phyloP scores from a whole-genome alignment of 768 basidiomycete genomes.

The Rhodotorula toruloides region DNA sequence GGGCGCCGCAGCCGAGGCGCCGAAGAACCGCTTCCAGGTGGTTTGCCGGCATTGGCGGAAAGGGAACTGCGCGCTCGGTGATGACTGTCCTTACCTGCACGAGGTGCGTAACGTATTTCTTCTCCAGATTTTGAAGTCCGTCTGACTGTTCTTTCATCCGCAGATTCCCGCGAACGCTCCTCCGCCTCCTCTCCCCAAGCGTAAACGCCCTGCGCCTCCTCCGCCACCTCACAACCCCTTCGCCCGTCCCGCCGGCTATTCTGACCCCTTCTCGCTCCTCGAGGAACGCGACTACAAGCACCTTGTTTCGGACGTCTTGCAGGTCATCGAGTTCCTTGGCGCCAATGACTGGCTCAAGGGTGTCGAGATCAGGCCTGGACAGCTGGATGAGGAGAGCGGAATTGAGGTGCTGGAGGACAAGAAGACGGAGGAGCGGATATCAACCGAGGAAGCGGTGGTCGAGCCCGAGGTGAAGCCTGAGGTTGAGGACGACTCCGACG shows the following conservation, averaged over 20 bases:
- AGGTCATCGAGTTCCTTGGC: conserved; percentile 31
- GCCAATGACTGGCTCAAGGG: conserved; percentile 33
- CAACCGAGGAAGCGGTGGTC: neutral
- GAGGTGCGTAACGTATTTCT: conserved; percentile 5
- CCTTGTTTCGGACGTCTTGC: conserved; percentile 25
- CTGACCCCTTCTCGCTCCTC: conserved; percentile 32
- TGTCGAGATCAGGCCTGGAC: conserved; percentile 26
- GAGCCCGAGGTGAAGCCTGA: neutral
- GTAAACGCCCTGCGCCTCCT: conserved; percentile 29
- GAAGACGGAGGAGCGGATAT: neutral
- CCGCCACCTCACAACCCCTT: conserved; percentile 32
- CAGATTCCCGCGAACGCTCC: conserved; percentile 24
- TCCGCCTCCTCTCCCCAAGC: conserved; percentile 13
- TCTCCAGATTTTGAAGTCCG: neutral
- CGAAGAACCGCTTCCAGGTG: conserved; percentile 26
- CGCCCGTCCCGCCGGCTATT: conserved; percentile 17
- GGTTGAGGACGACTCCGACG: neutral
- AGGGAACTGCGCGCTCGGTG: conserved; percentile 27
- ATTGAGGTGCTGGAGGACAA: conserved; percentile 27
- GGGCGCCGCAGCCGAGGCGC: neutral
- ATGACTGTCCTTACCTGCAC: conserved; percentile 33
- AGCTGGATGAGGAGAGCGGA: conserved; percentile 37
- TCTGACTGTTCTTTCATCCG: too few species aligned
- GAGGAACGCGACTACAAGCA: conserved; percentile 30
- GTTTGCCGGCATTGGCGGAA: conserved; percentile 30